phyloP scores from a whole-genome alignment of 2,329 filamentous ascomycete genomes.

The Verticillium isaacii region DNA sequence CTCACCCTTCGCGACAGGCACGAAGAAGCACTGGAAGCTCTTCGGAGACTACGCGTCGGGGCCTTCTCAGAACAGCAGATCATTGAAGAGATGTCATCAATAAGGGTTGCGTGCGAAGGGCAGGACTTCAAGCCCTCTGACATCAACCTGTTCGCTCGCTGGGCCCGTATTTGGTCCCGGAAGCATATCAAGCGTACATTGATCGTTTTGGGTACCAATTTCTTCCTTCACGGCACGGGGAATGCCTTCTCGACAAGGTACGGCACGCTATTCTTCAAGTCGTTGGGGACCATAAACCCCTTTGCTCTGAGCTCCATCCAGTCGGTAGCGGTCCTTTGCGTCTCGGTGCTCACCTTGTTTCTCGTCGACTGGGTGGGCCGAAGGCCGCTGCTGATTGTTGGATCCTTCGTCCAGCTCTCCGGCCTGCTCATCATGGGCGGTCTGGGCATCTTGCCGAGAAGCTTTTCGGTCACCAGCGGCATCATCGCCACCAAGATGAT shows the following conservation, averaged over 20 bases:
- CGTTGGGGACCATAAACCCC: slow-evolving; percentile 19
- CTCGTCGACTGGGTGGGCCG: slow-evolving; percentile 14
- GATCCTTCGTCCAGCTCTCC: slow-evolving; percentile 20
- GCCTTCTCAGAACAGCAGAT: slow-evolving; percentile 5
- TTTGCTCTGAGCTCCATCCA: slow-evolving; percentile 16
- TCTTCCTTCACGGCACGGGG: slow-evolving; percentile 14
- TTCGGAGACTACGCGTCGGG: slow-evolving; percentile 12
- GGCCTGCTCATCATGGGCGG: slow-evolving; percentile 30
- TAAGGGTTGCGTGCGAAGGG: too few species aligned
- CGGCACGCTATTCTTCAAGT: slow-evolving; percentile 16
- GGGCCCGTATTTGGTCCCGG: not conserved
- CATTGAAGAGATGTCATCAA: not conserved
- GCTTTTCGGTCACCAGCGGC: slow-evolving; percentile 15
- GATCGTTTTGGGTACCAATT: slow-evolving; percentile 5
- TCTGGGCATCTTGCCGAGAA: slow-evolving; percentile 19
- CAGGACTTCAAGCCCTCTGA: too few species aligned
- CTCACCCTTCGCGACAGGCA: slow-evolving; percentile 13
- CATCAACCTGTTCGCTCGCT: too few species aligned
- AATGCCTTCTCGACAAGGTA: slow-evolving; percentile 17
- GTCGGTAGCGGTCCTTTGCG: slow-evolving; percentile 8
- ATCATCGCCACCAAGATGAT: slow-evolving; percentile 27
- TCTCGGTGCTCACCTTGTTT: slow-evolving; percentile 6
- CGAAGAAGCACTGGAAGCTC: slow-evolving; percentile 12
- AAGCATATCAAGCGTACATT: slow-evolving; percentile 3
- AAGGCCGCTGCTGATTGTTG: slow-evolving; percentile 18